Evolutionary conservation across 768 basidiomycete species (phyloP), one percentile per base, ranked within the genome.

Genomic region (Astraeus odoratus): DNA sequence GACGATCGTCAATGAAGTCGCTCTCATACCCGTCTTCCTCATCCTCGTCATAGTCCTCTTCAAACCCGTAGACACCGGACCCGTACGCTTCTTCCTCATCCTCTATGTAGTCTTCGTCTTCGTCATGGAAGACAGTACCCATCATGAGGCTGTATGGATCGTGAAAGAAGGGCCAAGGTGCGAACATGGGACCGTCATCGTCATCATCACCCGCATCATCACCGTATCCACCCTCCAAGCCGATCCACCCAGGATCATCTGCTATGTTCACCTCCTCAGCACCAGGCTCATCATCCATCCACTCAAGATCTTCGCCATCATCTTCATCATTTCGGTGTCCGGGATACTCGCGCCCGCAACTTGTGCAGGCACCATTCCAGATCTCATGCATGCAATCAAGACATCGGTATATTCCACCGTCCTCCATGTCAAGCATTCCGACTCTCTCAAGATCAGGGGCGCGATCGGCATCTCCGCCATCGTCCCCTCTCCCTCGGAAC

Each of bases 351-450:
- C 84, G 72, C 23, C 74, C 68, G 52, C 88, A 90, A 9, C 57
- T 55, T 4, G 78, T 72, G 56, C 88, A 91, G 18, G 71, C 57
- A 1, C 83, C 83, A 48, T 71, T 78, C 75, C 74, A 78, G 49
- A 91, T 83, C 64, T 91, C 88, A 55, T 89, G 79, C 71, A 80
- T 74, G 51, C 86, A 90, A 34, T 81, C 80, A 13, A 78, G 55
- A 58, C 88, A 91, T 15, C 87, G 74, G 55, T 78, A 82, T n/a
- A 90, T 71, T 1, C 80, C 83, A 9, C 81, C 84, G 47, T 89
- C 87, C 51, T 87, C 85, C 8, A 67, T 69, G 55, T 90, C 87
- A 26, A 75, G 74, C 68, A 83, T 76, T 1, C 86, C 85, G 52
- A 80, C 64, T 22, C 72, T 66, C 33, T 72, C 43, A 54, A 55